phyloP scores from a whole-genome alignment of 768 basidiomycete species.

The Mycena belliarum region DNA sequence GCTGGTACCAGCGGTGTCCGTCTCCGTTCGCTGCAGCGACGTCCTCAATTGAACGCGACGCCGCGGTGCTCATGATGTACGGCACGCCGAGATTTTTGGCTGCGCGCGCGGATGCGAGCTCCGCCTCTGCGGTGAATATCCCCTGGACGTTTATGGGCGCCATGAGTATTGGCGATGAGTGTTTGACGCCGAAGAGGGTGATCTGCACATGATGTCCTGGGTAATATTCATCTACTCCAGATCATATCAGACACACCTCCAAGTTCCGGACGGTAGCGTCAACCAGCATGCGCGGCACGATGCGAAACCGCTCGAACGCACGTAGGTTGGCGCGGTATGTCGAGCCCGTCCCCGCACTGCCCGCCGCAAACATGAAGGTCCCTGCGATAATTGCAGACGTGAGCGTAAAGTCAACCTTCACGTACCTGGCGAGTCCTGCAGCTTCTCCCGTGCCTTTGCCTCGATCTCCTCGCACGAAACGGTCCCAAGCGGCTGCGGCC shows the following conservation, averaged over 20 bases:
- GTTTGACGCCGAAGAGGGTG: conserved; percentile 67
- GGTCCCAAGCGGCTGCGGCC: conserved; percentile 55
- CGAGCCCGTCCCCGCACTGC: conserved; percentile 69
- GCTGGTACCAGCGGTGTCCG: conserved; percentile 75
- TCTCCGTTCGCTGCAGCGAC: conserved; percentile 71
- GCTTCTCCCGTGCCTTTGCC: conserved; percentile 60
- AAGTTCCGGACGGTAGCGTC: conserved; percentile 58
- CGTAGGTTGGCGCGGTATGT: conserved; percentile 69
- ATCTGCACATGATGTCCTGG: conserved; percentile 50
- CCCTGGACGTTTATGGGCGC: conserved; percentile 81
- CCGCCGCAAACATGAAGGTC: conserved; percentile 73
- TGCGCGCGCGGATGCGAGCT: conserved; percentile 68
- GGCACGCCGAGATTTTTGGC: conserved; percentile 64
- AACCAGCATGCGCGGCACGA: conserved; percentile 81
- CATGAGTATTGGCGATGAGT: conserved; percentile 61
- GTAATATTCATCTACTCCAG: background rate
- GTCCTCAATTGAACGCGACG: conserved; percentile 70
- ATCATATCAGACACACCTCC: conserved; percentile 43
- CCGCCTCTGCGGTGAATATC: conserved; percentile 68
- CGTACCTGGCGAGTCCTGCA: conserved; percentile 54
- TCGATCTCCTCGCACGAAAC: conserved; percentile 65
- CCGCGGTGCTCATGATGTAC: conserved; percentile 75
- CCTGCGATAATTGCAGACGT: conserved; percentile 30
- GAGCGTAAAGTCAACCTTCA: background rate
- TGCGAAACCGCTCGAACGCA: conserved; percentile 65